These are phyloP conservation scores for Neurospora sp. DNA, from an alignment of 495 filamentous ascomycete species.

Conservation along the genomic window DNA sequence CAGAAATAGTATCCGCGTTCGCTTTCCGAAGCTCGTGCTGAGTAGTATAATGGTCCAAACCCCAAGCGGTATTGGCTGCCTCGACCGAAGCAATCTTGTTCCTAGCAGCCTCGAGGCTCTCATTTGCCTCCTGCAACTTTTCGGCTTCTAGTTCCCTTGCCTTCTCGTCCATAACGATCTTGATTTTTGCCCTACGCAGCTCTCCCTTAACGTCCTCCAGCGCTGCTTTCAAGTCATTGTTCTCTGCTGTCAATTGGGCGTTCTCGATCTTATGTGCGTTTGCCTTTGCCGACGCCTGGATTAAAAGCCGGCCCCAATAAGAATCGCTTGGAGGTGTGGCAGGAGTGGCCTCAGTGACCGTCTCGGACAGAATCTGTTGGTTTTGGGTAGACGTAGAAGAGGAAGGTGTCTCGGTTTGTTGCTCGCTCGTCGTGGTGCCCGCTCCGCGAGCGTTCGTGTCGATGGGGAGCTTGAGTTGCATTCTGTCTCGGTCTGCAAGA, in stretches of 20 bases:
- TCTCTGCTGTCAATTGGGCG: not conserved
- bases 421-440: not conserved
- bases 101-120: not conserved
- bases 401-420: not conserved
- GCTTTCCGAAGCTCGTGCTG: not conserved
- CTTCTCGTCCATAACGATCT: not conserved
- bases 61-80: not conserved
- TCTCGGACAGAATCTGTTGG: not conserved
- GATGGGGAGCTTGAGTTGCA: not conserved
- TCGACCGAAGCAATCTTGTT: not conserved
- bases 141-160: not conserved
- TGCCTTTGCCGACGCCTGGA: not conserved
- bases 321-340: not conserved
- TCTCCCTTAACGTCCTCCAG: not conserved
- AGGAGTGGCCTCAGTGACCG: not conserved
- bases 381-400: not conserved
- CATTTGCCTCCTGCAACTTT: not conserved
- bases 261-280: not conserved
- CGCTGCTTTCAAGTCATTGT: not conserved
- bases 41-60: not conserved
- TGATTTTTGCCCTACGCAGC: not conserved
- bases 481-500: not conserved
- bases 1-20: not conserved
- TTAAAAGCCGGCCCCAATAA: not conserved
- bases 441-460: not conserved